phyloP scores from a whole-genome alignment of 2,329 filamentous ascomycete genomes.

The Ophiostoma fasciatum region DNA sequence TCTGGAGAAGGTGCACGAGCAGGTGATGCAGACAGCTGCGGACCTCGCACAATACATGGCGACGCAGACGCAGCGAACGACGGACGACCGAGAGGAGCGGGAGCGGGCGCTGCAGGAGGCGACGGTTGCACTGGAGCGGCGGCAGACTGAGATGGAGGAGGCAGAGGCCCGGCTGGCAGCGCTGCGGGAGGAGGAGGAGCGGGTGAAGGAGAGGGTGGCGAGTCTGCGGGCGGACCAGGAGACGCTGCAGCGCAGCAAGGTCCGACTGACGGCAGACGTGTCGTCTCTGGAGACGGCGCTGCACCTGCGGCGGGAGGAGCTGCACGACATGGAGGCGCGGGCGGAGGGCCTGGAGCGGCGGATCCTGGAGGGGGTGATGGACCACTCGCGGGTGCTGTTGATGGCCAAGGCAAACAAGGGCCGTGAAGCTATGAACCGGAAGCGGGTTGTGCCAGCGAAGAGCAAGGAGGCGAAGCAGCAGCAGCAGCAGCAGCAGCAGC shows the following conservation, averaged over 20 bases:
- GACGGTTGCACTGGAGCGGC: constrained; percentile 64
- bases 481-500: too few species aligned
- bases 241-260: constrained; percentile 61
- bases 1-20: constrained; percentile 76
- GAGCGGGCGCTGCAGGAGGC: constrained; percentile 71
- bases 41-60: constrained; percentile 75
- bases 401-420: constrained; percentile 49
- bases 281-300: constrained; percentile 85
- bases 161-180: constrained; percentile 39
- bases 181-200: constrained; percentile 33
- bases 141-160: constrained; percentile 48
- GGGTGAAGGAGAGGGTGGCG: constrained; percentile 41
- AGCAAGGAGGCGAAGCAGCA: too few species aligned
- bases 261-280: constrained; percentile 67
- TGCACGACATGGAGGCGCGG: constrained; percentile 77
- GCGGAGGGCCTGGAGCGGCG: constrained; percentile 82
- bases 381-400: constrained; percentile 84
- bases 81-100: constrained; percentile 63
- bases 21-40: constrained; percentile 69
- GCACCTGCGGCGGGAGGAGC: constrained; percentile 75
- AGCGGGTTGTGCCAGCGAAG: constrained; percentile 32
- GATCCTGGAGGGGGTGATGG: constrained; percentile 89
- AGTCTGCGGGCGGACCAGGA: constrained; percentile 56
- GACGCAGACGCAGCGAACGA: constrained; percentile 57
- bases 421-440: constrained; percentile 42